phyloP scores from a whole-genome alignment of 768 basidiomycete species.

The Lyophyllum atratum region DNA sequence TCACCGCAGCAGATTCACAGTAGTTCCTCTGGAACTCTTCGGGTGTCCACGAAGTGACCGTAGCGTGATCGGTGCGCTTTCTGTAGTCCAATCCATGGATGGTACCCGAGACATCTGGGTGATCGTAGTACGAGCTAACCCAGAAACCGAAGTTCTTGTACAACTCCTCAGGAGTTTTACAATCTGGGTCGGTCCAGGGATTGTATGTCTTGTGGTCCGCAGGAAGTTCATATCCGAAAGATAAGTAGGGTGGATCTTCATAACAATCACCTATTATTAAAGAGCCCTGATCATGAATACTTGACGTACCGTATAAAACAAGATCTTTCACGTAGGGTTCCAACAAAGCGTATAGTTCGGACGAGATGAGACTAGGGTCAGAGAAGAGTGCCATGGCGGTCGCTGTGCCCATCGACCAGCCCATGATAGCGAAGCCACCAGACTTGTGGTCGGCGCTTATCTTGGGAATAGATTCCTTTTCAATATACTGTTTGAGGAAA shows the following conservation, averaged over 20 bases:
- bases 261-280: background rate
- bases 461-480: conserved; percentile 26
- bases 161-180: conserved; percentile 22
- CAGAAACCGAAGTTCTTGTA: conserved; percentile 25
- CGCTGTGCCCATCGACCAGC: conserved; percentile 40
- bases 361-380: conserved; percentile 22
- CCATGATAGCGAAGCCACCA: conserved; percentile 38
- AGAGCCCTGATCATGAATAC: no score
- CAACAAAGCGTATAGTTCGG: conserved; percentile 22
- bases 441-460: conserved; percentile 23
- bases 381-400: conserved; percentile 30
- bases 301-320: conserved; percentile 32
- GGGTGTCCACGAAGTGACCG: conserved; percentile 21
- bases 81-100: conserved; percentile 22
- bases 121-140: conserved; percentile 30
- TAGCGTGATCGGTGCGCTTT: conserved; percentile 14
- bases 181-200: conserved; percentile 23
- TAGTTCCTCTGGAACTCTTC: conserved; percentile 21
- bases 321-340: conserved; percentile 31
- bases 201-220: conserved; percentile 18
- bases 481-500: conserved; percentile 30
- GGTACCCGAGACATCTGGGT: conserved; percentile 16
- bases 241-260: conserved; percentile 31
- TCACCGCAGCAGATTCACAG: conserved; percentile 11
- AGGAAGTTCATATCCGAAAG: conserved; percentile 29